Evolutionary conservation across 176 grass and related monocot species (phyloP).

Genomic region (Cenchrus americanus): DNA sequence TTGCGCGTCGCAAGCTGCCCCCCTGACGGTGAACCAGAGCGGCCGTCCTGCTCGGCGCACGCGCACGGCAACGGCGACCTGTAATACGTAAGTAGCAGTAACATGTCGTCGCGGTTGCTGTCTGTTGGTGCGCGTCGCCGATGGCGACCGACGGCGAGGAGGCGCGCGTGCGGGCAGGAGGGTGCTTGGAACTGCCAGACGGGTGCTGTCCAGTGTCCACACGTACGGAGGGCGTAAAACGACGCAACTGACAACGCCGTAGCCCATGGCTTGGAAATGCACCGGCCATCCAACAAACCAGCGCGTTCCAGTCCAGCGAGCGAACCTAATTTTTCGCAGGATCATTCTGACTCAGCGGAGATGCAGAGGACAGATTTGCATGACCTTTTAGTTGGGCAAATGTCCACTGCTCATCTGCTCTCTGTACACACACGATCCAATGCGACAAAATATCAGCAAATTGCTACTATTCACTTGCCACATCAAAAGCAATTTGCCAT

Average conservation of each 20-base stretch:
- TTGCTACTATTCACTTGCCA: no score
- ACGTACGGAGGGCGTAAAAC: background rate
- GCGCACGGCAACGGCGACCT: no score
- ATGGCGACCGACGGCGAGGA: background rate
- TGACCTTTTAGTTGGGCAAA: no score
- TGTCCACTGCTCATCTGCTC: no score
- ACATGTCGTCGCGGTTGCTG: background rate
- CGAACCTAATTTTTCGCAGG: no score
- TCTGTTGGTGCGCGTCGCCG: background rate
- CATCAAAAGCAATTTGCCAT: no score
- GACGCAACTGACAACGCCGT: background rate
- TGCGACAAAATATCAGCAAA: no score
- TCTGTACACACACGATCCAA: no score
- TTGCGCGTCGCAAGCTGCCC: background rate
- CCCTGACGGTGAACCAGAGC: background rate
- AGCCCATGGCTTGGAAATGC: background rate
- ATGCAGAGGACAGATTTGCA: background rate
- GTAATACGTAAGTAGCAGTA: no score
- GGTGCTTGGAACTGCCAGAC: background rate
- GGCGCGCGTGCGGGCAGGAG: background rate
- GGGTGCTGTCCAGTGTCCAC: background rate
- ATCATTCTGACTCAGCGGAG: background rate
- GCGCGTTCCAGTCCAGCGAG: background rate
- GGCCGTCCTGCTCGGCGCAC: no score
- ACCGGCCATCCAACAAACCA: background rate